Evolutionary conservation across 179 eudicot genomes (phyloP).

Genomic region (Heliamphora pulchella): DNA sequence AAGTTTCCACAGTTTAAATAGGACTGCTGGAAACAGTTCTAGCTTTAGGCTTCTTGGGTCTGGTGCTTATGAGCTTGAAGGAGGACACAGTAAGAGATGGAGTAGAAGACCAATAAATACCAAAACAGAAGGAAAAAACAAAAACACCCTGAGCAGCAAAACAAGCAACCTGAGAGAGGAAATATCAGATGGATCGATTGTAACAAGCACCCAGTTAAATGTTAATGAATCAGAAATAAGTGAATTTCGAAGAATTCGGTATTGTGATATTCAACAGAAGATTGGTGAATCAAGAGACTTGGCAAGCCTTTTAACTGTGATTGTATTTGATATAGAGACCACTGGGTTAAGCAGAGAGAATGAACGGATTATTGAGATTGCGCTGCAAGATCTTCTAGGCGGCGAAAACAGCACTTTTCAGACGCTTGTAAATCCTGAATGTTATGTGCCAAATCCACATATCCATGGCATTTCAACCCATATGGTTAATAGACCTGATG

Average conservation of each 20-base stretch:
- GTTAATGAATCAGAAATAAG: slow-evolving; percentile 28
- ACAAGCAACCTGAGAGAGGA: slow-evolving; percentile 35
- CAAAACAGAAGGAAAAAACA: slow-evolving; percentile 35
- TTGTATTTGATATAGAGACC: slow-evolving; percentile 80
- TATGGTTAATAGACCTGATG: slow-evolving; percentile 59
- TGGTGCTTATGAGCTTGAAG: slow-evolving; percentile 33
- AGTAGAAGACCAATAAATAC: slow-evolving; percentile 43
- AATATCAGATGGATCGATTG: slow-evolving; percentile 29
- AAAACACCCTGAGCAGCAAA: slow-evolving; percentile 35
- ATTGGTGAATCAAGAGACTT: slow-evolving; percentile 43
- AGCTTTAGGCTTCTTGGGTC: slow-evolving; percentile 39
- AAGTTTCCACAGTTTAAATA: slow-evolving; percentile 30
- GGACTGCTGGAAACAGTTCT: slow-evolving; percentile 24
- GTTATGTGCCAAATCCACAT: slow-evolving; percentile 41
- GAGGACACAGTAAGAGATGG: slow-evolving; percentile 49
- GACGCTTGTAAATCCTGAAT: slow-evolving; percentile 71
- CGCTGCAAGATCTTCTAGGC: slow-evolving; percentile 64
- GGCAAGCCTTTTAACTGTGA: slow-evolving; percentile 41
- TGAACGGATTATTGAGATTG: slow-evolving; percentile 75
- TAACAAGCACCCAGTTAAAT: slow-evolving; percentile 25
- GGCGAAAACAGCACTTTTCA: slow-evolving; percentile 81
- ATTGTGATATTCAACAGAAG: slow-evolving; percentile 35
- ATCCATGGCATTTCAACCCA: slow-evolving; percentile 55
- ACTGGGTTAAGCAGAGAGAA: slow-evolving; percentile 54
- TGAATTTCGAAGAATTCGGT: slow-evolving; percentile 30